phyloP scores from a whole-genome alignment of 139 green algal species.

The Chlorella sp. region DNA sequence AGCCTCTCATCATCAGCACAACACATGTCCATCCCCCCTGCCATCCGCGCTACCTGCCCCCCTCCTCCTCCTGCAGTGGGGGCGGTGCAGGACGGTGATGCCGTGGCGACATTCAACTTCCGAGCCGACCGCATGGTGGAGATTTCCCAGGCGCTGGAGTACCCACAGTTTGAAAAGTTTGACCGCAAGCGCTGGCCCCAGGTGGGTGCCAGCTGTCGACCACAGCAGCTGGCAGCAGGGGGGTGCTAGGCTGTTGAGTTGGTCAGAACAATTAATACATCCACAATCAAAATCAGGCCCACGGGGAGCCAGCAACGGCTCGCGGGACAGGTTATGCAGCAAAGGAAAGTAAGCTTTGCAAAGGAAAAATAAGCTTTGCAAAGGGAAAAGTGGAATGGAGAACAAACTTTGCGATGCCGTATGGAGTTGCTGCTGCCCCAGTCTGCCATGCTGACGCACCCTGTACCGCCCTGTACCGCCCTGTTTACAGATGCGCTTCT shows the following conservation, averaged over 20 bases:
- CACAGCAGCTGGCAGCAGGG: neutral
- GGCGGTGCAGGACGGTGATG: slow-evolving; percentile 64
- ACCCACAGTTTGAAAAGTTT: slow-evolving; percentile 84
- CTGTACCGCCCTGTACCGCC: neutral
- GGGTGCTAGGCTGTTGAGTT: no score
- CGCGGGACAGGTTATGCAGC: no score
- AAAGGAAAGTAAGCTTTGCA: no score
- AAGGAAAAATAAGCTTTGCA: no score
- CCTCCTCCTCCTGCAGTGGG: slow-evolving; percentile 1
- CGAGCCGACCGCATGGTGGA: slow-evolving; percentile 93
- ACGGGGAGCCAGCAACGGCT: no score
- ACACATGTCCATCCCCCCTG: neutral
- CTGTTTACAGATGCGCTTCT: slow-evolving; percentile 73
- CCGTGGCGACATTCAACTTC: slow-evolving; percentile 97
- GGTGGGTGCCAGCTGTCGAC: slow-evolving; percentile 32
- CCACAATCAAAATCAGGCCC: no score
- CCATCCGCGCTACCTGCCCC: neutral
- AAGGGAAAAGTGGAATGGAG: no score
- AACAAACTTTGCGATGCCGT: no score
- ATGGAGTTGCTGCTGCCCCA: no score
- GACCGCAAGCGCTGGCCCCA: slow-evolving; percentile 83
- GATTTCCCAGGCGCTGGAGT: slow-evolving; percentile 89
- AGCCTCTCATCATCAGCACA: no score
- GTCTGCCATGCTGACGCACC: neutral
- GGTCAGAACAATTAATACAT: no score